These are phyloP conservation scores for Cytospora schulzeri DNA, from an alignment of 2,329 filamentous ascomycete species.

Conservation along the genomic window DNA sequence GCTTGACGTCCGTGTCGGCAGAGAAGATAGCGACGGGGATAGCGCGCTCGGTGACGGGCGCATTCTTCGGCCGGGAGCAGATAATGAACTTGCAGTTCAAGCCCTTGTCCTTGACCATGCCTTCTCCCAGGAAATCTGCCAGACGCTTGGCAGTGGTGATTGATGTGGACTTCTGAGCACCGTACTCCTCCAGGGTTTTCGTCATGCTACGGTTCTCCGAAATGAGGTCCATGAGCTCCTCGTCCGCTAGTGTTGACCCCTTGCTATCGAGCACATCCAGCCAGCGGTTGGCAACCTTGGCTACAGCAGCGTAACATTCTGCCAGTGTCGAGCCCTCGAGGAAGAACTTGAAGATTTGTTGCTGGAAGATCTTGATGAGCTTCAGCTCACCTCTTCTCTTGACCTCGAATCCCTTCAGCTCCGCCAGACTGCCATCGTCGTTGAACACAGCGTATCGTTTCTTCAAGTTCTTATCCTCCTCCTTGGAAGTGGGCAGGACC, in stretches of 20 bases:
- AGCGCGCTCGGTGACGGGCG: slow-evolving; percentile 91
- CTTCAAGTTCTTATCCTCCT: slow-evolving; percentile 99
- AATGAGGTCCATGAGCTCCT: slow-evolving; percentile 99
- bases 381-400: slow-evolving; percentile 97
- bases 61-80: slow-evolving; percentile 79
- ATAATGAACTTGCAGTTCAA: slow-evolving; percentile 99
- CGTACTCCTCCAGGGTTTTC: slow-evolving; percentile 96
- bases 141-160: slow-evolving; percentile 96
- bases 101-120: slow-evolving; percentile 99
- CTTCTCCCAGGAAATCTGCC: slow-evolving; percentile 93
- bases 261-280: slow-evolving; percentile 90
- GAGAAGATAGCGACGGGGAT: slow-evolving; percentile 97
- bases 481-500: slow-evolving; percentile 95
- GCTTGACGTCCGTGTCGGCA: slow-evolving; percentile 84
- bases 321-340: slow-evolving; percentile 83
- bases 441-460: slow-evolving; percentile 99
- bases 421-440: slow-evolving; percentile 90
- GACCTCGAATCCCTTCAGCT: slow-evolving; percentile 96
- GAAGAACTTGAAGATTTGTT: slow-evolving; percentile 99
- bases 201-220: slow-evolving; percentile 98
- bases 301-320: slow-evolving; percentile 89
- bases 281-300: slow-evolving; percentile 95
- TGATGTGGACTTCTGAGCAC: slow-evolving; percentile 93
- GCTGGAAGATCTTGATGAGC: slow-evolving; percentile 99
- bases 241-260: slow-evolving; percentile 87